Evolutionary conservation across 352 stramenopile species (phyloP), one percentile per base, ranked within the genome.

Genomic region (Globisporangium nunn): DNA sequence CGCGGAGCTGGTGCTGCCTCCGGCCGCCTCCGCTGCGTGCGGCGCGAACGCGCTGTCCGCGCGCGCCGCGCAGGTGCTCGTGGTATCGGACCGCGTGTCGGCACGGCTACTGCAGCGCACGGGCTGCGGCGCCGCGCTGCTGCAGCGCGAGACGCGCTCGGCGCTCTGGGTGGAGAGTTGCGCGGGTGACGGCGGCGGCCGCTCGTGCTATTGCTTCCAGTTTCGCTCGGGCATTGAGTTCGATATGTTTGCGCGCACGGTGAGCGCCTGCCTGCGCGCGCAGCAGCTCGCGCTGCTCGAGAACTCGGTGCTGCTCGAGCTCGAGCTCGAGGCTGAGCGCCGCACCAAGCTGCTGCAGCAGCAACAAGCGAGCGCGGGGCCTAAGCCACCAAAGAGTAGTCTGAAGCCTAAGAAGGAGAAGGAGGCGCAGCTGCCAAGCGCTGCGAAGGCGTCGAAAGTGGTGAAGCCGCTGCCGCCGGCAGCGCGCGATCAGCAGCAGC

Each of bases 181-280:
- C 23, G 23, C 23, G 23, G 1, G 23, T 23, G 23, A 23, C 23
- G 23, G 23, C 23, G 23, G 23, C 23, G 23, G 23, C 23, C 60
- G 64, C 41, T 47, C 77, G 35, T 89, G 79, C 70, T 87, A 70
- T 58, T 86, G 74, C 65, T 89, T 89, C 64, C 67, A 81, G 60
- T 87, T 89, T 52, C 68, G 73, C 46, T 74, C 74, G 33, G 53
- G 71, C 30, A 64, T 72, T 50, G 79, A 89, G 59, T 87, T 67
- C 56, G 63, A 77, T 6, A 51, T 87, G 31, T 86, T 89, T 62
- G 73, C 64, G 23, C 59, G 52, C 35, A 71, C 68, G 0, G 31
- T 77, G 4, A 37, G 59, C 3, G 75, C 76, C 0, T 78, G 69
- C 35, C 58, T 48, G 17, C 66, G 66, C 11, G 67, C 78, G 48